phyloP scores from a whole-genome alignment of 2,329 filamentous ascomycete species.

The Aspergillus sergii region DNA sequence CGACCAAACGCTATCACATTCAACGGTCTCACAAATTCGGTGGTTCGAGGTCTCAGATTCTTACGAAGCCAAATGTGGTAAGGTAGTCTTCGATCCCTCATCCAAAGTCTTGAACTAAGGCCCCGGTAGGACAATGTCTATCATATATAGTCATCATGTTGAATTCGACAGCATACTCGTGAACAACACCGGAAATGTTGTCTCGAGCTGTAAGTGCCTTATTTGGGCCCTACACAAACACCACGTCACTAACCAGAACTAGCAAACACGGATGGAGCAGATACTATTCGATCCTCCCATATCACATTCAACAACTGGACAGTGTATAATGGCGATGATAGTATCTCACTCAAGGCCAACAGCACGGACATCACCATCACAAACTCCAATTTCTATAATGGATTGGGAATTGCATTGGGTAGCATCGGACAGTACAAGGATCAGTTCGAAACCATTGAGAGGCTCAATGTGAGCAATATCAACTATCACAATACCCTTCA shows the following conservation, averaged over 20 bases:
- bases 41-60: constrained; percentile 25
- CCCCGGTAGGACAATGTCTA: constrained; percentile 51
- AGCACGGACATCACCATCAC: constrained; percentile 57
- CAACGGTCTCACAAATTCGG: constrained; percentile 17
- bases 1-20: constrained; percentile 34
- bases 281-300: constrained; percentile 57
- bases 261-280: constrained; percentile 52
- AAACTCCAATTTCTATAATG: constrained; percentile 53
- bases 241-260: background rate
- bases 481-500: constrained; percentile 50
- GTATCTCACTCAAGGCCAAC: constrained; percentile 59
- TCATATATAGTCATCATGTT: constrained; percentile 52
- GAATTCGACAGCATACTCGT: constrained; percentile 56
- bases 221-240: accelerated
- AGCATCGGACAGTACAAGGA: constrained; percentile 59
- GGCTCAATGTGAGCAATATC: constrained; percentile 53
- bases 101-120: background rate
- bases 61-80: constrained; percentile 63
- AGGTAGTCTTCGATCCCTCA: background rate
- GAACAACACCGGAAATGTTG: constrained; percentile 45
- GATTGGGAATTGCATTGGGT: constrained; percentile 59
- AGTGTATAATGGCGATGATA: constrained; percentile 57
- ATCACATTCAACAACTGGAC: constrained; percentile 56
- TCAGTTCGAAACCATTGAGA: constrained; percentile 53
- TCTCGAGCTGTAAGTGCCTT: constrained; percentile 17